phyloP scores from a whole-genome alignment of 192 early-diverging fungal genomes.

The Chytriomyces confervae region DNA sequence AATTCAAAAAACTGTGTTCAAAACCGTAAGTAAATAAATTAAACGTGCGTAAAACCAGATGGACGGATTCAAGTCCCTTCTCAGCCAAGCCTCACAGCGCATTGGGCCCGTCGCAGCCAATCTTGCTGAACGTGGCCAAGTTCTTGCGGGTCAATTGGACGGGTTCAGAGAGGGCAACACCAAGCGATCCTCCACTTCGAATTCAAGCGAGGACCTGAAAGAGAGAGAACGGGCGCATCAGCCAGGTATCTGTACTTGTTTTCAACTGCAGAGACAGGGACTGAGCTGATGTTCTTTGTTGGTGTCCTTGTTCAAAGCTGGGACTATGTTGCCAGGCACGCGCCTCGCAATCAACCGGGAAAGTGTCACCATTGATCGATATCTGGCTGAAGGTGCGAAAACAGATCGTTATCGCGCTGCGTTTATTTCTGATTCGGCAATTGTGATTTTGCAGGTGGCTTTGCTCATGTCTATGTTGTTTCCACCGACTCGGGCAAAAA shows the following conservation, averaged over 20 bases:
- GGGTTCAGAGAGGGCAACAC: background rate
- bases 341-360: conserved; percentile 60
- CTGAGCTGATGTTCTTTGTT: background rate
- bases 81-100: background rate
- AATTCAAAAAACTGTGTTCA: conserved; percentile 20
- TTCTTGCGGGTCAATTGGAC: background rate
- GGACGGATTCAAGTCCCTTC: background rate
- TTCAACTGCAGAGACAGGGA: background rate
- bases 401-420: background rate
- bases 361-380: conserved; percentile 72
- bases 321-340: conserved; percentile 71
- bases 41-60: background rate
- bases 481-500: conserved; percentile 50
- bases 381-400: conserved; percentile 72
- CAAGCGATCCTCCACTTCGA: background rate
- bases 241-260: background rate
- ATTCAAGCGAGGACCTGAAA: background rate
- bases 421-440: background rate
- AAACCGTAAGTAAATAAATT: conserved; percentile 7
- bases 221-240: no score
- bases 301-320: conserved; percentile 11
- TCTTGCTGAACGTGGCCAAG: background rate
- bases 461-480: conserved; percentile 90
- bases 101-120: background rate
- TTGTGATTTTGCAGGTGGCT: conserved; percentile 69